Base-by-base conservation (phyloP, 139 green algal species). In the Chlamydomonas urium region DNA sequence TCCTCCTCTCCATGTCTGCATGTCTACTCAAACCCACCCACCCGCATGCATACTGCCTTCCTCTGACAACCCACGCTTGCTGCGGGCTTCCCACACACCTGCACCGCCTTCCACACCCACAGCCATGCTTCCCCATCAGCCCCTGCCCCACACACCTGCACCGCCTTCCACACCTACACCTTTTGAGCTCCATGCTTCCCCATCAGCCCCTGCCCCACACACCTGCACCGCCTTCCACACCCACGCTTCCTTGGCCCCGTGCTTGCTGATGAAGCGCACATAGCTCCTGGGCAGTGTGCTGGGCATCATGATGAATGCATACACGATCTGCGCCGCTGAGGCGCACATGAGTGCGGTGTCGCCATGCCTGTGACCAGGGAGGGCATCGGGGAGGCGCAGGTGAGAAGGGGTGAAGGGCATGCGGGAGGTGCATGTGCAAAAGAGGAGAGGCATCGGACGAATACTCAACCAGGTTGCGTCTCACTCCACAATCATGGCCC, bases 281-380 rank as follows among this genome's bases (percentile, higher is more conserved):
- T 96, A 98, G 1, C 81, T 66, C 38, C 42, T 24, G 0, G 74
- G 74, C 66, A 85, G 47, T 35, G 71, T 75, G 17, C 28, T 60
- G 33, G 89, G 91, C 75, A 86, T 82, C 72, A 91, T 80, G 58
- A 96, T 90, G 86, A 90, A 97, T 28, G 76, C 86, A 65, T 92
- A 83, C 1, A 83, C 26, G 38, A 96, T 86, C 75, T 93, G 87
- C 26, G 56, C 71, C n/a, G 85, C 81, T 32, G 78, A 76, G 17
- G 80, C n/a, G 42, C 86, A 96, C 92, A 98, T 97, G 26, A 98
- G 84, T 19, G 79, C 60, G 3, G 84, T 84, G 75, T 98, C 94
- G 17, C 92, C 92, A 78, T 98, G 90, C 35, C 63, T 38, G 77
- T 26, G 21, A 26, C 45, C 45, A 56, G 17, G n/a, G n/a, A n/a